Conservation (phyloP, 768 basidiomycete species). For the Chalciporus chontae region DNA sequence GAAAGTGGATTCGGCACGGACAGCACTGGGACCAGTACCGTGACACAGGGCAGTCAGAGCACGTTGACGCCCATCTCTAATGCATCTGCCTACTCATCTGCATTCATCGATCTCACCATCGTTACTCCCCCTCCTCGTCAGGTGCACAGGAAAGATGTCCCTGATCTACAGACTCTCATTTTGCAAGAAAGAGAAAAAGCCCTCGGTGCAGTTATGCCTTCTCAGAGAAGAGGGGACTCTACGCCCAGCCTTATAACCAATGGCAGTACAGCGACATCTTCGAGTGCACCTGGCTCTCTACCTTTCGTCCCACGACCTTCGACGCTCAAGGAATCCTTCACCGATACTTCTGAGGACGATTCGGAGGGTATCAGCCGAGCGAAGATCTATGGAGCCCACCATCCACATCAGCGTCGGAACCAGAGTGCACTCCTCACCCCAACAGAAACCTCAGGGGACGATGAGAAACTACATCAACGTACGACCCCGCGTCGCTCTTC, state of each 20-base stretch:
- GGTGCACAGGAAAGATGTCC: neutral
- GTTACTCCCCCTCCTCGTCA: neutral
- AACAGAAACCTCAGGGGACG: neutral
- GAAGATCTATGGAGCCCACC: neutral
- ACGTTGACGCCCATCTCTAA: slow-evolving; percentile 11
- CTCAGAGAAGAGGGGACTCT: slow-evolving; percentile 2
- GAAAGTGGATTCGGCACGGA: slow-evolving; percentile 15
- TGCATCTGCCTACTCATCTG: neutral
- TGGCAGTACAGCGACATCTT: slow-evolving; percentile 15
- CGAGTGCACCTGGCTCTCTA: slow-evolving; percentile 9
- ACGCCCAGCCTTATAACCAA: slow-evolving; percentile 24
- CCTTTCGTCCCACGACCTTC: slow-evolving; percentile 16
- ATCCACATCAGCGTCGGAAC: slow-evolving; percentile 4
- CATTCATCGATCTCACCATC: slow-evolving; percentile 7
- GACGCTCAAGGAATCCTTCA: slow-evolving; percentile 17
- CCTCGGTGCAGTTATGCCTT: neutral
- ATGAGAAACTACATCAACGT: neutral
- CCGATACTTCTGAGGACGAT: slow-evolving; percentile 20
- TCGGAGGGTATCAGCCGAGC: neutral
- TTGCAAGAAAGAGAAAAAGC: slow-evolving; percentile 8
- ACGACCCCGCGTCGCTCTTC: neutral
- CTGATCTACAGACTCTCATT: slow-evolving; percentile 5
- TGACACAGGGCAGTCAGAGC: slow-evolving; percentile 19
- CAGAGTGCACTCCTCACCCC: slow-evolving; percentile 8
- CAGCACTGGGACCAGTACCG: slow-evolving; percentile 18